A percentile compares a stretch with the other conserved stretches of the same genome.
Conservation (phyloP, 2,329 filamentous ascomycete genomes). For the Penicillium oxalicum region DNA sequence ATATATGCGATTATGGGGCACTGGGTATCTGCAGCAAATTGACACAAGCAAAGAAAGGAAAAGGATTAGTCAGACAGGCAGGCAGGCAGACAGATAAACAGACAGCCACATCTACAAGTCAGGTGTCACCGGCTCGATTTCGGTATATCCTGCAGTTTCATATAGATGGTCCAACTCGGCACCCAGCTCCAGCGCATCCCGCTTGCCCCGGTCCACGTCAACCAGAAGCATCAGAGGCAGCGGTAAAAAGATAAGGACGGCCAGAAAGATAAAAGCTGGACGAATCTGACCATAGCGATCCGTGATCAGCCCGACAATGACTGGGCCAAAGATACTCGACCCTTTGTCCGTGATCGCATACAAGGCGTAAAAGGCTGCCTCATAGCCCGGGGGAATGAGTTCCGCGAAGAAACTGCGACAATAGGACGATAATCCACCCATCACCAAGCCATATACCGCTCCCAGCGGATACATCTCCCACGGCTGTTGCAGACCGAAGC, state of each 20-base stretch:
- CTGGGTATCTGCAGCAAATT: too few relatives aligned
- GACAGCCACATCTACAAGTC: not conserved
- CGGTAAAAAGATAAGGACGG: conserved; percentile 74
- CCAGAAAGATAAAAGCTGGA: conserved; percentile 88
- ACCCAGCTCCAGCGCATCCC: conserved; percentile 61
- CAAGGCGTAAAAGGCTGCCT: conserved; percentile 92
- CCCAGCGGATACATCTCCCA: conserved; percentile 97
- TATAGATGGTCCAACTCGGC: conserved; percentile 40
- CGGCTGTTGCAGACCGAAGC: conserved; percentile 81
- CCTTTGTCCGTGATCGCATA: conserved; percentile 98
- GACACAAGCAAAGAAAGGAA: too few relatives aligned
- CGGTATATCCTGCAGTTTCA: conserved; percentile 22
- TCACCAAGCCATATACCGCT: conserved; percentile 83
- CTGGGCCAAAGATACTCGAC: conserved; percentile 85
- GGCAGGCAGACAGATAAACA: not conserved
- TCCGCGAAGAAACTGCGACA: conserved; percentile 90
- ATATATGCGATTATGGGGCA: too few relatives aligned
- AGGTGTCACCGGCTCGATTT: conserved; percentile 7
- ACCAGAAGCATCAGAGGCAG: conserved; percentile 80
- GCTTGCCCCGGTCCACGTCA: conserved; percentile 71
- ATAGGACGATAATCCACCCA: conserved; percentile 88
- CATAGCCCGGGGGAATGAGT: conserved; percentile 86
- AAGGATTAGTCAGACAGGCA: too few relatives aligned
- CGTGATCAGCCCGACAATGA: conserved; percentile 88
- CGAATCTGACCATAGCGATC: conserved; percentile 75